Conservation (phyloP, 371 early-diverging fungal species). For the Syncephalastrum contaminatum region DNA sequence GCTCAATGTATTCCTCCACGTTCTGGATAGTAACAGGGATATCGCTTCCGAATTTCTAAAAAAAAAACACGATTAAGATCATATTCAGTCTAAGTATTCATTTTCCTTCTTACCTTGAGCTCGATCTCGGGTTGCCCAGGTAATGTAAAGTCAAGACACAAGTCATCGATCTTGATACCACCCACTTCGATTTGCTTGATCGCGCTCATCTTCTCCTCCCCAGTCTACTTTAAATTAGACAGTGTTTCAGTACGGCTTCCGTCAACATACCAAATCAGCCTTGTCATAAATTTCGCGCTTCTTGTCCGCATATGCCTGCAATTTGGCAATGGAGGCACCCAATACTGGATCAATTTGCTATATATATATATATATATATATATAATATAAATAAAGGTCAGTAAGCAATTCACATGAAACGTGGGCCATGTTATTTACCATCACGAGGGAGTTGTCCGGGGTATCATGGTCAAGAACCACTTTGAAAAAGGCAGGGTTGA, state of each 20-base stretch:
- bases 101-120: constrained; percentile 44
- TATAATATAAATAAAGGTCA: neutral
- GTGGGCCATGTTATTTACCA: constrained; percentile 21
- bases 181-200: constrained; percentile 49
- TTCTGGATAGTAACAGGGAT: constrained; percentile 74
- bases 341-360: constrained; percentile 70
- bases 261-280: neutral
- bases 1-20: constrained; percentile 71
- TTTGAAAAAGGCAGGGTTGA: constrained; percentile 75
- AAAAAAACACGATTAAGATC: neutral
- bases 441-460: constrained; percentile 18
- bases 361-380: too few species aligned
- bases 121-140: constrained; percentile 72
- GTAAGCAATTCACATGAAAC: neutral
- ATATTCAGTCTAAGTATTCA: neutral
- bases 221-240: constrained; percentile 16
- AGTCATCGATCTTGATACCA: constrained; percentile 56
- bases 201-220: constrained; percentile 29
- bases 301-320: constrained; percentile 58
- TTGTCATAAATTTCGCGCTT: constrained; percentile 57
- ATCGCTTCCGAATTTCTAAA: constrained; percentile 55
- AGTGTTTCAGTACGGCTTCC: too few species aligned
- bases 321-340: constrained; percentile 62
- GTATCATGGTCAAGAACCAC: constrained; percentile 50
- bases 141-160: constrained; percentile 83